Conservation (phyloP, 1,139 yeast genomes). For the Kodamaea plutei region DNA sequence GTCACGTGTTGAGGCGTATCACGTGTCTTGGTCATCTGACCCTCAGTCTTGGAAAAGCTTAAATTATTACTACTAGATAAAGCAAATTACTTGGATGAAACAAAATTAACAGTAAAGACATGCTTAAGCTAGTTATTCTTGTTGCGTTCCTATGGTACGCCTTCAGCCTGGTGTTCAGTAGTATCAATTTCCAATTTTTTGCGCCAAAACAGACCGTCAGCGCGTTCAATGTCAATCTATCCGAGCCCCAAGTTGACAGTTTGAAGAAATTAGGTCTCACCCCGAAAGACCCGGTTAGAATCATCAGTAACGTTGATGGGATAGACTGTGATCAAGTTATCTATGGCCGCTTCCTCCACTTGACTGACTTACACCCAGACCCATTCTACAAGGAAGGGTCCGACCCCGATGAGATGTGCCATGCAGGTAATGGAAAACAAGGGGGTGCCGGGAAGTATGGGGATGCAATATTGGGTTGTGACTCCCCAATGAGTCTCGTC, state of each 20-base stretch:
- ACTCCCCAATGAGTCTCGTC: constrained; percentile 59
- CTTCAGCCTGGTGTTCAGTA: no score
- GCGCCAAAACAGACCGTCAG: no score
- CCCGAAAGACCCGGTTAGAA: constrained; percentile 27
- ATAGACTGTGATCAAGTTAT: constrained; percentile 19
- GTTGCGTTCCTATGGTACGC: no score
- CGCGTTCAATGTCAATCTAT: no score
- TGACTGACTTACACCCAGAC: constrained; percentile 86
- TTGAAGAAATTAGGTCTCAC: constrained; percentile 27
- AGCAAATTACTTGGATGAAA: no score
- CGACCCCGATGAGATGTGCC: constrained; percentile 52
- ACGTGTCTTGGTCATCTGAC: no score
- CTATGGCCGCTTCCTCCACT: constrained; percentile 77
- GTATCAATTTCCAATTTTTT: no score
- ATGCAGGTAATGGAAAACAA: constrained; percentile 38
- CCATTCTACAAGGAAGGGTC: constrained; percentile 58
- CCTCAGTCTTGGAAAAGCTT: no score
- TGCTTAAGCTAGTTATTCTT: no score
- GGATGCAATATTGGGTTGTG: constrained; percentile 72
- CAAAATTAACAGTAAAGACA: no score
- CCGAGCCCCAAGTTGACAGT: constrained; percentile 8
- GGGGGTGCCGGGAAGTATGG: constrained; percentile 67
- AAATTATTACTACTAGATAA: no score
- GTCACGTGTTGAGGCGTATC: no score
- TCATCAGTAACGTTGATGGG: constrained; percentile 22